Evolutionary conservation across 768 basidiomycete genomes (phyloP).

Genomic region (Russula lepida): DNA sequence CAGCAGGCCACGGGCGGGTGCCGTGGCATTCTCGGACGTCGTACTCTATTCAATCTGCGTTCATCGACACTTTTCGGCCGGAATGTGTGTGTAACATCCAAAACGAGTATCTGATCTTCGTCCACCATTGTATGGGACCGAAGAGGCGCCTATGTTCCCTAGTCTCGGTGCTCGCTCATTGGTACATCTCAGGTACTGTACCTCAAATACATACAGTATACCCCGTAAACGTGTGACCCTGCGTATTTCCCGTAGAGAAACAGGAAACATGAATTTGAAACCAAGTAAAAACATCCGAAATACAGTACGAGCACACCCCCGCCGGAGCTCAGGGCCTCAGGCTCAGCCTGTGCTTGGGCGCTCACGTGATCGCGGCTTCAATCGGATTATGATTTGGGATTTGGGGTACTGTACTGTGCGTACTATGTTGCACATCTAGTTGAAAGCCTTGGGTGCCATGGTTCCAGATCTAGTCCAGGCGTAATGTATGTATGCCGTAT

Average conservation of each 20-base stretch:
- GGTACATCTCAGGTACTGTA: background rate
- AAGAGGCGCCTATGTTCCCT: background rate
- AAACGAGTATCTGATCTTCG: background rate
- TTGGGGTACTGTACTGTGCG: background rate
- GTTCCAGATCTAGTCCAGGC: background rate
- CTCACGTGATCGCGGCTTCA: background rate
- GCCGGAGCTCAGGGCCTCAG: background rate
- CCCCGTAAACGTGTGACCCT: background rate
- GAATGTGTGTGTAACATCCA: background rate
- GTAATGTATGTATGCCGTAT: background rate
- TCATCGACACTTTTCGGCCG: background rate
- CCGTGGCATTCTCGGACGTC: background rate
- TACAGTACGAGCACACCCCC: background rate
- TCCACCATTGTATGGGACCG: background rate
- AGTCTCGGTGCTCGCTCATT: background rate
- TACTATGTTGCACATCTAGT: background rate
- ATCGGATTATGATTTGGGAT: background rate
- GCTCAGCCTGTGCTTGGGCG: background rate
- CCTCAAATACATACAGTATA: background rate
- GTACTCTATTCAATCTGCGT: background rate
- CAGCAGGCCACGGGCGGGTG: background rate
- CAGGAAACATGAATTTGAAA: slow-evolving; percentile 7
- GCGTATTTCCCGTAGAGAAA: background rate
- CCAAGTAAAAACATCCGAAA: background rate
- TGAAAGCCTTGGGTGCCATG: background rate